Evolutionary conservation across 2,329 filamentous ascomycete species (phyloP).

Genomic region (Hypocreales sp.): DNA sequence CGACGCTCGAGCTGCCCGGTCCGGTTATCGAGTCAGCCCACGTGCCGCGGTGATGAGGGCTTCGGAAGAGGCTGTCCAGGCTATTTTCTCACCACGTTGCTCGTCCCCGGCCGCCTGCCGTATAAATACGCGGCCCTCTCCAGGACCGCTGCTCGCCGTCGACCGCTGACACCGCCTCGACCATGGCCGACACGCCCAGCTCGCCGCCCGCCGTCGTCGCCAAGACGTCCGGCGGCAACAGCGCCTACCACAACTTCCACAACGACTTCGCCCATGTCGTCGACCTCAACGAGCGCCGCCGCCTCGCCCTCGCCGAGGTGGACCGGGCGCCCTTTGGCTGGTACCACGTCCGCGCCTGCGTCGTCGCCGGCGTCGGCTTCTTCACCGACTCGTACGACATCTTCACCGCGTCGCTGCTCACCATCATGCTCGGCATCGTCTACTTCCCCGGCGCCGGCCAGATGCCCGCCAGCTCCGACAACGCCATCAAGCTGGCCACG

Average conservation of each 20-base stretch:
- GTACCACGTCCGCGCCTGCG: constrained; percentile 65
- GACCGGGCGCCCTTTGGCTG: constrained; percentile 72
- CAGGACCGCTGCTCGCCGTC: no score
- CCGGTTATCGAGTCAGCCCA: no score
- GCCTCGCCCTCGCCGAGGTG: constrained; percentile 66
- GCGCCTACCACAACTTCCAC: constrained; percentile 63
- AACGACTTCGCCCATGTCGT: constrained; percentile 50
- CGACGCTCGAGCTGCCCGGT: no score
- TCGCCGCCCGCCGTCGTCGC: constrained; percentile 6
- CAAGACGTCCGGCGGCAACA: constrained; percentile 49
- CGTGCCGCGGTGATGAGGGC: no score
- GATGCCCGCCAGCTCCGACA: constrained; percentile 55
- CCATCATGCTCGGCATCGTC: constrained; percentile 64
- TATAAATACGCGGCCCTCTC: no score
- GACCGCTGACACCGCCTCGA: no score
- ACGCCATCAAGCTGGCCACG: constrained; percentile 72
- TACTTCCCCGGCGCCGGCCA: constrained; percentile 46
- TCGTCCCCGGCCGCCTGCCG: no score
- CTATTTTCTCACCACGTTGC: no score
- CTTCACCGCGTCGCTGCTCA: constrained; percentile 61
- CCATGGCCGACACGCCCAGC: constrained; percentile 1
- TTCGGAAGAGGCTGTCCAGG: no score
- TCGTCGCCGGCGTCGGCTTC: constrained; percentile 75
- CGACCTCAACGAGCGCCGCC: constrained; percentile 64
- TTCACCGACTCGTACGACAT: constrained; percentile 80